phyloP scores from a whole-genome alignment of 306 rosid species.

The Rubus idaeus region DNA sequence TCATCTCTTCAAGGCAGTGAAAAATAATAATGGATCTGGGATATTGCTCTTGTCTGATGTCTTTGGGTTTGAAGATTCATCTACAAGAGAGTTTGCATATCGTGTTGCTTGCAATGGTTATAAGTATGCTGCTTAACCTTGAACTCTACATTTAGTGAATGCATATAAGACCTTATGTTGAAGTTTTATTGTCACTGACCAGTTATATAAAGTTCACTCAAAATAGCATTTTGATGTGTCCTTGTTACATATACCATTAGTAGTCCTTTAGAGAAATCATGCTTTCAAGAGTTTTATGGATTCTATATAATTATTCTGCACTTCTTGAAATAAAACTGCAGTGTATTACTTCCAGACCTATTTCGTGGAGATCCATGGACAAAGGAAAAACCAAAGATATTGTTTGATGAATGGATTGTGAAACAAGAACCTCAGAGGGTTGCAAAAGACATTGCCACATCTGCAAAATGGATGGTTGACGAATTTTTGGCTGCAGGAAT shows the following conservation, averaged over 20 bases:
- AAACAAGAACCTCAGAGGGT: conserved; percentile 50
- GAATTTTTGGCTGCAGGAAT: conserved; percentile 69
- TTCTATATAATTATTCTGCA: neutral
- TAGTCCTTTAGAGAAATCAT: neutral
- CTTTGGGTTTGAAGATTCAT: conserved; percentile 69
- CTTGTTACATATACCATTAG: neutral
- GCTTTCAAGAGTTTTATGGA: conserved; percentile 11
- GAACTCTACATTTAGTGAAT: neutral
- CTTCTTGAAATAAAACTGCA: conserved; percentile 43
- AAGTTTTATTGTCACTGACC: neutral
- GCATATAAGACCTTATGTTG: neutral
- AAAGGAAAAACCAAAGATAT: conserved; percentile 38
- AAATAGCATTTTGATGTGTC: neutral
- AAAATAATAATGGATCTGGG: conserved; percentile 75
- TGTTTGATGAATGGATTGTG: conserved; percentile 51
- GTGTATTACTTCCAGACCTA: conserved; percentile 80
- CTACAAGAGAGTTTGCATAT: conserved; percentile 75
- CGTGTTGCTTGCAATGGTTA: conserved; percentile 79
- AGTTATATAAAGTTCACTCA: neutral
- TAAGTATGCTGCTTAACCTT: conserved; percentile 51
- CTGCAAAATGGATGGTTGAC: conserved; percentile 74
- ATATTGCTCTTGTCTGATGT: conserved; percentile 71
- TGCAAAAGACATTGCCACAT: conserved; percentile 47
- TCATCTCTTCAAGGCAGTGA: conserved; percentile 71
- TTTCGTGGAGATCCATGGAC: conserved; percentile 68